Conservation (phyloP, 768 basidiomycete species). For the Amanita rubescens region DNA sequence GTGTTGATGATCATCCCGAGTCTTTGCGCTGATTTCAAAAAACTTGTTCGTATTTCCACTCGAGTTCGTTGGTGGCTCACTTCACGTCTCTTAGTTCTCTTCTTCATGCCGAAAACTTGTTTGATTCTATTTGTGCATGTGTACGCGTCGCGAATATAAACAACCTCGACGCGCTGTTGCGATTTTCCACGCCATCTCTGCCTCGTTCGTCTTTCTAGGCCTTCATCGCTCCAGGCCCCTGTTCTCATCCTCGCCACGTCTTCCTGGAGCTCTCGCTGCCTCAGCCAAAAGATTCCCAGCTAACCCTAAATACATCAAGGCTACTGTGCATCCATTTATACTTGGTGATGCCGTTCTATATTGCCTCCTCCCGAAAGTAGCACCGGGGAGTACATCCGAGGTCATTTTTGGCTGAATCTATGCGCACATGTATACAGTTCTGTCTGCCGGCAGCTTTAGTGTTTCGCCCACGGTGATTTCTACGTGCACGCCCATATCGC, state of each 20-base stretch:
- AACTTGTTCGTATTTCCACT: no score
- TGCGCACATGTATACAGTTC: not conserved
- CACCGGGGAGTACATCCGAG: conserved; percentile 1
- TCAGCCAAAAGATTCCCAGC: conserved; percentile 47
- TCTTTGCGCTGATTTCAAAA: no score
- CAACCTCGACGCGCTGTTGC: not conserved
- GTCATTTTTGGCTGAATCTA: not conserved
- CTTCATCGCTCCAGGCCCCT: conserved; percentile 42
- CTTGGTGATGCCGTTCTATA: conserved; percentile 23
- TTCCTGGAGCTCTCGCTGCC: conserved; percentile 28
- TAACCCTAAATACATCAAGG: conserved; percentile 51
- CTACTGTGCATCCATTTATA: conserved; percentile 22
- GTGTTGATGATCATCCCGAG: no score
- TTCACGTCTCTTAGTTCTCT: no score
- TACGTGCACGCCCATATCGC: conserved; percentile 27
- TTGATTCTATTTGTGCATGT: conserved; percentile 14
- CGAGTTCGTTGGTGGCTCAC: no score
- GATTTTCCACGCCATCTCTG: conserved; percentile 13
- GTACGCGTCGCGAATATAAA: conserved; percentile 19
- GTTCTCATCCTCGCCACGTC: conserved; percentile 22
- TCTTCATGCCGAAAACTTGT: conserved; percentile 13
- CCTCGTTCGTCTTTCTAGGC: conserved; percentile 23
- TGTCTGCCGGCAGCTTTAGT: conserved; percentile 4
- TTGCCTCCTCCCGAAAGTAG: conserved; percentile 15
- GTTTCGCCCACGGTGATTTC: conserved; percentile 32